Conservation (phyloP, 2,329 filamentous ascomycete genomes). For the Aaosphaeria pasadenensis region DNA sequence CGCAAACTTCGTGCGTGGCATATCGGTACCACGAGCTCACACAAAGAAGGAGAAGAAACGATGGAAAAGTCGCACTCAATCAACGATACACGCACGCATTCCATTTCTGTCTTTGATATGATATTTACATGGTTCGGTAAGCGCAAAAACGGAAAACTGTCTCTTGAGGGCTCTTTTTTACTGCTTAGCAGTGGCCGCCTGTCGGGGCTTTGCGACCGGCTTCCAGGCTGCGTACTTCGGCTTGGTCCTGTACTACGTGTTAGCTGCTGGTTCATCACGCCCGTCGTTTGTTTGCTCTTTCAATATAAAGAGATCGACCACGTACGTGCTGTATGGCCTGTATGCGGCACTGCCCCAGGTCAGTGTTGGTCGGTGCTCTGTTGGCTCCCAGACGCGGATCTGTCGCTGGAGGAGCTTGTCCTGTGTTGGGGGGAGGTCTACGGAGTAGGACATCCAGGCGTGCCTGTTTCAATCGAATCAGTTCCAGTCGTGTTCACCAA, state of each 20-base stretch:
- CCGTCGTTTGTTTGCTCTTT: too few species aligned
- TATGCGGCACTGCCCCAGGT: slow-evolving; percentile 77
- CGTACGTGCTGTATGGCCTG: slow-evolving; percentile 94
- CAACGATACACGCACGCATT: too few species aligned
- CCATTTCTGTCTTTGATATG: background rate
- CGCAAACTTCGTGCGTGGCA: too few species aligned
- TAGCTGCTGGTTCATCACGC: background rate
- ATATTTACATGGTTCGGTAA: slow-evolving; percentile 6
- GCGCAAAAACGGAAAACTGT: slow-evolving; percentile 2
- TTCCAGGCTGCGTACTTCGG: slow-evolving; percentile 49
- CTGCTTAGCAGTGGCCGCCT: slow-evolving; percentile 10
- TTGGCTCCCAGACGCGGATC: slow-evolving; percentile 72
- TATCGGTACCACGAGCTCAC: too few species aligned
- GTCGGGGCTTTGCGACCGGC: slow-evolving; percentile 45
- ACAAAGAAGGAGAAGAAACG: too few species aligned
- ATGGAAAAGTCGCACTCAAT: too few species aligned
- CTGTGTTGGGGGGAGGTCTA: slow-evolving; percentile 78
- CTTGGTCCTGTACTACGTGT: slow-evolving; percentile 39
- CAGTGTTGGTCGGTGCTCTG: slow-evolving; percentile 69
- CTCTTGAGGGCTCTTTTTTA: background rate
- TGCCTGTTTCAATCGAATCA: slow-evolving; percentile 56
- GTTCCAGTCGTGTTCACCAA: background rate
- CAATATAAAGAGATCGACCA: slow-evolving; percentile 19
- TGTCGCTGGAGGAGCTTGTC: slow-evolving; percentile 70
- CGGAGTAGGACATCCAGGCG: slow-evolving; percentile 92